These are phyloP conservation scores for Vickermania spadyakhi DNA, from an alignment of 208 protist species.

Conservation along the genomic window DNA sequence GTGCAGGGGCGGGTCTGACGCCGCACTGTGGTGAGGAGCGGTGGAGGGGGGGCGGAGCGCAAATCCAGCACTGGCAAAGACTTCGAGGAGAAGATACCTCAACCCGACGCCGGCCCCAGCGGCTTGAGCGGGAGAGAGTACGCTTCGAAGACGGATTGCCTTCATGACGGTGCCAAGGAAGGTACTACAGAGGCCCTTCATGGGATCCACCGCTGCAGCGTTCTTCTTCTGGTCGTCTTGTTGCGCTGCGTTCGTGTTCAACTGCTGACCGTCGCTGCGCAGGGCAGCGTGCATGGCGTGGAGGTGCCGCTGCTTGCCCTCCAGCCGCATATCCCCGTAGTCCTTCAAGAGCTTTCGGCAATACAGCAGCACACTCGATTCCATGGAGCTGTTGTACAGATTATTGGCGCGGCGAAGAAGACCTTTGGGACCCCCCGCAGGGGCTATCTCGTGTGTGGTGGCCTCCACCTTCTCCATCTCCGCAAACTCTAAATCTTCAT, in stretches of 20 bases:
- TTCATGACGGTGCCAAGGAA: constrained; percentile 36
- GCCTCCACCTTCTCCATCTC: constrained; percentile 3
- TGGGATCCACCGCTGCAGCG: neutral
- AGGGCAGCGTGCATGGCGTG: constrained; percentile 14
- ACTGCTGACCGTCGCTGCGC: constrained; percentile 10
- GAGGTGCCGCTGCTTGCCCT: neutral
- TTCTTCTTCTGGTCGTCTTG: neutral
- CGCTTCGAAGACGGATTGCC: constrained; percentile 23
- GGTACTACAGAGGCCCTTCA: neutral
- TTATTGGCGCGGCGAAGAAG: constrained; percentile 23
- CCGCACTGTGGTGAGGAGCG: too few species aligned
- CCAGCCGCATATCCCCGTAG: constrained; percentile 10
- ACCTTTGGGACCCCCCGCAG: constrained; percentile 11
- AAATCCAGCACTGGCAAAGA: constrained; percentile 10
- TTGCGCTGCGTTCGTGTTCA: constrained; percentile 2
- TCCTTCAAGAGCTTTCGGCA: constrained; percentile 17
- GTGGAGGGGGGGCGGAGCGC: constrained; percentile 4
- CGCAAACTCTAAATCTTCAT: constrained; percentile 16
- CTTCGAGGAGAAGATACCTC: constrained; percentile 19
- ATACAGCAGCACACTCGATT: constrained; percentile 15
- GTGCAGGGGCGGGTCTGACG: neutral
- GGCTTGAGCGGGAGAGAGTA: constrained; percentile 44
- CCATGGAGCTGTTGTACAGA: constrained; percentile 19
- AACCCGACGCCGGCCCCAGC: constrained; percentile 28
- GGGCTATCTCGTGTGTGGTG: neutral